Percentiles rank a stretch among this genome's conserved stretches.
phyloP scores from a whole-genome alignment of 768 basidiomycete species.

The Russula dissimulans region DNA sequence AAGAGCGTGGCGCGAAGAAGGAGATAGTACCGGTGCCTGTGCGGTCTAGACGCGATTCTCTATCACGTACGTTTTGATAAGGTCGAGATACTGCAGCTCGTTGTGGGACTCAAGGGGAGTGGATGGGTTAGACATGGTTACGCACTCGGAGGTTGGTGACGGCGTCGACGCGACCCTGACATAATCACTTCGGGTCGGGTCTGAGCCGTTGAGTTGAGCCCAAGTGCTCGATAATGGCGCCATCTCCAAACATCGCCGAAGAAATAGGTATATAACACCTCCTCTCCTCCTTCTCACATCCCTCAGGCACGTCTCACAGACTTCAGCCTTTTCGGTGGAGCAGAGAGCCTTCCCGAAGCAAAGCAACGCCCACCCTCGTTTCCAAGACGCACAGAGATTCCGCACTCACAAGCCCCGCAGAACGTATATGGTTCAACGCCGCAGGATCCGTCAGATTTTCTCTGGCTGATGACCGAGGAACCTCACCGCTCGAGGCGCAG shows the following conservation, averaged over 20 bases:
- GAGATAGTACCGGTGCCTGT: constrained; percentile 93
- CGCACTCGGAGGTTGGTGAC: background rate
- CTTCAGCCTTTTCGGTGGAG: constrained; percentile 76
- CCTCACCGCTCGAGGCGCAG: constrained; percentile 84
- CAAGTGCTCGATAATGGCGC: constrained; percentile 3
- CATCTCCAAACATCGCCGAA: constrained; percentile 15
- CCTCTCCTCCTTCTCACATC: background rate
- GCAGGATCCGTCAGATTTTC: constrained; percentile 76
- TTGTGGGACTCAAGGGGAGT: constrained; percentile 41
- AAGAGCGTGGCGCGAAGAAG: constrained; percentile 80
- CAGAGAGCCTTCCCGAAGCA: constrained; percentile 46
- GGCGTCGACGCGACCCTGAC: constrained; percentile 8
- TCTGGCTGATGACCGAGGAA: constrained; percentile 98
- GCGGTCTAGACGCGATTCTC: constrained; percentile 77
- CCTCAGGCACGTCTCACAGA: constrained; percentile 32
- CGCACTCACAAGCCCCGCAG: constrained; percentile 36
- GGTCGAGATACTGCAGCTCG: constrained; percentile 81
- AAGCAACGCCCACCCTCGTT: constrained; percentile 25
- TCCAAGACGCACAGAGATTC: constrained; percentile 42
- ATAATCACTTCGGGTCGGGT: background rate
- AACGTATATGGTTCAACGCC: constrained; percentile 42
- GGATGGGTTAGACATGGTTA: background rate
- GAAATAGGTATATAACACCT: constrained; percentile 10
- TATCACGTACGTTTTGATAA: constrained; percentile 68
- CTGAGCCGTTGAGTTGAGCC: too few relatives aligned